Base-by-base conservation (phyloP, 768 basidiomycete genomes). In the Tylopilus sp. region DNA sequence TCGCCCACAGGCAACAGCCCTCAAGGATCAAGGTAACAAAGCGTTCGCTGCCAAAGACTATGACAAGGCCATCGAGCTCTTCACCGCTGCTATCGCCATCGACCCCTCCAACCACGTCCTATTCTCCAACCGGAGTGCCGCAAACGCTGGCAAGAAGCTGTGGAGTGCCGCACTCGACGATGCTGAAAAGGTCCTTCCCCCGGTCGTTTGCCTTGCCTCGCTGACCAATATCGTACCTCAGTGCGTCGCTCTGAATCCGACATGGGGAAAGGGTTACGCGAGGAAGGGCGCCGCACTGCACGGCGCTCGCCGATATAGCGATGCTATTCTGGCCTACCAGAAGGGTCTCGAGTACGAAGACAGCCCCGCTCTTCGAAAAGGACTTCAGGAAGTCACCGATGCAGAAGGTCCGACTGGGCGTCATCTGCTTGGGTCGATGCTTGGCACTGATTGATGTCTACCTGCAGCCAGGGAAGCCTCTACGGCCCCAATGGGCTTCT, bases 11-110 rank as follows among this genome's bases (percentile, higher is more conserved):
- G 75, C 73, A 43, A 74, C 77, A 66, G 73, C 82, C 53, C 76
- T 97, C 58, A 98, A 98, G 75, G 89, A 91, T 65, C 83, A 83
- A 65, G 95, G 94, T 63, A 98, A 98, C 79, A 93, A 94, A 65
- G 93, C 95, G 20, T 98, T 98, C 72, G 78, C 88, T 35, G 91
- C 91, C 49, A 97, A 93, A 68, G 82, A 97, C 61, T 97, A 90
- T 72, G 85, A 91, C 73, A 83, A 79, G 61, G 94, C 95, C 7
- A 89, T 91, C 75, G 79, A 86, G 64, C 73, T 88, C 43, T 92
- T 91, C 71, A 77, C 82, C 4, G 79, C 91, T 63, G 95, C 90
- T 18, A 88, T 98, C 65, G 82, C 78, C 42, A 61, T 95, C 59
- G 93, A 97, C 71, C 75, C 86, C 2, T 75, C 74, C 33, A 95